Evolutionary conservation across 2,329 filamentous ascomycete genomes (phyloP), one percentile per base, ranked within the genome.

Genomic region (Hypoxylon rubiginosum): DNA sequence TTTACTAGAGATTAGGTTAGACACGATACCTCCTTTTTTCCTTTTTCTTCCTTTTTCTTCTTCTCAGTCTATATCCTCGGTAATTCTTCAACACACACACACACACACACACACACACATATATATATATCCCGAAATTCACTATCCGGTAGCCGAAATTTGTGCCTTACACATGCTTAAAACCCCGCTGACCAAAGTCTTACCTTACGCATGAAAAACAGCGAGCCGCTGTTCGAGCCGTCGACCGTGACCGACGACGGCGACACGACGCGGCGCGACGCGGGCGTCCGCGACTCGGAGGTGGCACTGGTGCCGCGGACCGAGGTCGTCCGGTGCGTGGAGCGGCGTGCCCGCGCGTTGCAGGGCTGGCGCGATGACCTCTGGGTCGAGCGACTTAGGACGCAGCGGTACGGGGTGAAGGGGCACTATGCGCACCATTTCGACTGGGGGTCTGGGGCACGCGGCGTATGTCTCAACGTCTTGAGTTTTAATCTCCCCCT

Each of bases 351-450:
- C 15, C 77, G 78, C 36, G 78, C 80, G 2, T 73, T 87, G 46
- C 85, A 87, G 72, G 85, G 85, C 69, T 86, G 84, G 84, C 81
- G 82, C n/a, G 77, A 81, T 41, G 82, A 86, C 56, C 74, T 85
- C 15, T 87, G 82, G 82, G 71, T 86, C 67, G 85, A 87, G 73
- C 79, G 83, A 3, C 77, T 86, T 53, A 81, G 85, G 34, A 83
- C 83, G 24, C 85, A 87, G 76, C 79, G 82, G 28, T 87, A 87
- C 15, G 72, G 71, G 7, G 74, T 79, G 1, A 79, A 77, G 4
- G 84, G 84, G 1, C 84, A 86, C 74, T 87, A 87, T 73, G 77
- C 75, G 45, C 84, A 86, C 64, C 85, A 87, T 73, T 86, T 84
- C 67, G 85, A 87, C 77, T 87, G 84, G 84, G 83, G 80, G 55